phyloP scores from a whole-genome alignment of 768 basidiomycete species.

The Lepiota brunneoincarnata region DNA sequence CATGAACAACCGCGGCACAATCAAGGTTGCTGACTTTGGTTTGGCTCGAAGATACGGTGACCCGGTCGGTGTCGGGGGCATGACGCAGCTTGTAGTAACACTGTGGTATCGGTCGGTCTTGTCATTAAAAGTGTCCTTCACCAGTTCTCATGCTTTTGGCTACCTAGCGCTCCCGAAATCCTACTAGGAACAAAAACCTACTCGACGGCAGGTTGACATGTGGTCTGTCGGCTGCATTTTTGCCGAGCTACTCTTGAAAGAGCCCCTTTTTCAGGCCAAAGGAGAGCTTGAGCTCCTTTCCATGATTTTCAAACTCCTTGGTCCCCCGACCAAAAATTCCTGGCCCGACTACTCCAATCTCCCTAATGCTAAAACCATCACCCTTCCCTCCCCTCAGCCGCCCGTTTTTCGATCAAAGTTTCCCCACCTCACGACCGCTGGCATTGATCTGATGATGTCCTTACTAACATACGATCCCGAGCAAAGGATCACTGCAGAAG shows the following conservation, averaged over 20 bases:
- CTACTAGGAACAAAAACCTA: constrained; percentile 91
- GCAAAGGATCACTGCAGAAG: constrained; percentile 81
- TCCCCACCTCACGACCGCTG: constrained; percentile 76
- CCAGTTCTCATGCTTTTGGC: constrained; percentile 15
- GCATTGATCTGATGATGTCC: constrained; percentile 79
- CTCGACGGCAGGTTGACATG: constrained; percentile 93
- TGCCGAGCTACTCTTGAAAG: constrained; percentile 90
- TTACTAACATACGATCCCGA: constrained; percentile 90
- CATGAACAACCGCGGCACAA: constrained; percentile 98
- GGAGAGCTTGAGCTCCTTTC: constrained; percentile 89
- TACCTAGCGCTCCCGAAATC: constrained; percentile 85
- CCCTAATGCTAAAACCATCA: constrained; percentile 79
- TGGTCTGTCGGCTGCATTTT: constrained; percentile 99
- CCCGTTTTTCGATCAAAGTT: constrained; percentile 84
- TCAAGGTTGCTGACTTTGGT: constrained; percentile 99
- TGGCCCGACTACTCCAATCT: constrained; percentile 86
- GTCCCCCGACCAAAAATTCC: constrained; percentile 80
- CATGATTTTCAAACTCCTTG: constrained; percentile 94
- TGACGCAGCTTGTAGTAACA: constrained; percentile 98
- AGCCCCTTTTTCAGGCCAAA: constrained; percentile 97
- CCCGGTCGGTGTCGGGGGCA: constrained; percentile 91
- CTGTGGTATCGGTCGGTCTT: constrained; percentile 89
- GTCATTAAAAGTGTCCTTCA: constrained; percentile 7
- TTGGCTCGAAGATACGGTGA: constrained; percentile 95
- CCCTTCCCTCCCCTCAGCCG: constrained; percentile 70